A percentile compares a stretch with the other conserved stretches of the same genome.
These are phyloP conservation scores for Leccinum subtestaceum DNA, from an alignment of 768 basidiomycete species.

Conservation along the genomic window DNA sequence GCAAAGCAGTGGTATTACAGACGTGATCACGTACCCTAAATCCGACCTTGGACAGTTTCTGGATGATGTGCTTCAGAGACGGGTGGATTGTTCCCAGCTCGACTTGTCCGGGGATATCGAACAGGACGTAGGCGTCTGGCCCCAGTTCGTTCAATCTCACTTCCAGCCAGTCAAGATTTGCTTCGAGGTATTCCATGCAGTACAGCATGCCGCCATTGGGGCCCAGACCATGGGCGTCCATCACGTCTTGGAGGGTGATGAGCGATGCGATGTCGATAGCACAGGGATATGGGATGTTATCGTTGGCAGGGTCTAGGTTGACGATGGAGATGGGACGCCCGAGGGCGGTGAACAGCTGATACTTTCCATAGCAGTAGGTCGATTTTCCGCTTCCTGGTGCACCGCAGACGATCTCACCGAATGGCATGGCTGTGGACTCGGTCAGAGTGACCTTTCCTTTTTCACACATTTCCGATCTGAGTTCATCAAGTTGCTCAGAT, in stretches of 20 bases:
- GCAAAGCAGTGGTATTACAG: constrained; percentile 1
- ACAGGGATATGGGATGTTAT: constrained; percentile 87
- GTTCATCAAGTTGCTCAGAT: no score
- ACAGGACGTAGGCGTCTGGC: constrained; percentile 80
- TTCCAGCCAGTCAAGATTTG: constrained; percentile 90
- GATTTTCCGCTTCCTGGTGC: constrained; percentile 88
- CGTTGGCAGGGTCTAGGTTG: constrained; percentile 96
- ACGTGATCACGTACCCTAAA: constrained; percentile 71
- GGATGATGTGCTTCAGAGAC: constrained; percentile 78
- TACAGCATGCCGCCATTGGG: constrained; percentile 97
- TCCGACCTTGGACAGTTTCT: constrained; percentile 63
- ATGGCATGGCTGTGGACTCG: constrained; percentile 55
- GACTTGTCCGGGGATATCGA: constrained; percentile 97
- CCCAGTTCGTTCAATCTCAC: constrained; percentile 61
- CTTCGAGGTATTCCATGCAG: constrained; percentile 95
- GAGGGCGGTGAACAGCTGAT: constrained; percentile 86
- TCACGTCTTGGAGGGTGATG: constrained; percentile 84
- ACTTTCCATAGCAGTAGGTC: constrained; percentile 83
- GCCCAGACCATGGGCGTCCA: constrained; percentile 80
- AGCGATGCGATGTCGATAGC: constrained; percentile 80
- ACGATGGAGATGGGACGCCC: constrained; percentile 84
- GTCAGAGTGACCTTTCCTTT: neutral
- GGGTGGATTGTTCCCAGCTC: constrained; percentile 96
- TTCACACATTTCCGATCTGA: neutral
- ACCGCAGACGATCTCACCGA: constrained; percentile 84